These are phyloP conservation scores for Fomitopsis pulvina DNA, from an alignment of 768 basidiomycete species.

Conservation along the genomic window DNA sequence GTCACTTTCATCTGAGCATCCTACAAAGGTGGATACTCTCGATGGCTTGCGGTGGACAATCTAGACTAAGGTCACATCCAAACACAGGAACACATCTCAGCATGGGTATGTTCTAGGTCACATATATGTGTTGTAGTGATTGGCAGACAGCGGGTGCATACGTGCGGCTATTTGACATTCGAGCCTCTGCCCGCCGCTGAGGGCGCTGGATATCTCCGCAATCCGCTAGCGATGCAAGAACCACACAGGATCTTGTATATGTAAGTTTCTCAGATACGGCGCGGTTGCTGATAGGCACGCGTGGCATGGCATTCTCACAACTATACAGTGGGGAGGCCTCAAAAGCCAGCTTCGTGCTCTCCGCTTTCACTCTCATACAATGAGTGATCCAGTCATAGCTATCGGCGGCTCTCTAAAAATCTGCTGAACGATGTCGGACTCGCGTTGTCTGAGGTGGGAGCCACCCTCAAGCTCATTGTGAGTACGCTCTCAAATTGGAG, in stretches of 20 bases:
- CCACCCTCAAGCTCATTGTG: constrained; percentile 9
- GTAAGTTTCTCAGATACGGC: too few species aligned
- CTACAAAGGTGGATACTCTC: constrained; percentile 11
- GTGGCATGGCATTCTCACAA: constrained; percentile 3
- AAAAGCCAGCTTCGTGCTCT: constrained; percentile 11
- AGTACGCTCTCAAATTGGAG: not conserved
- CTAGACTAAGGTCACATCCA: constrained; percentile 1
- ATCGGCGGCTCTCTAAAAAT: constrained; percentile 12
- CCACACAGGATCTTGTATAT: not conserved
- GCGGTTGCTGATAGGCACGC: not conserved
- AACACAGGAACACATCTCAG: not conserved
- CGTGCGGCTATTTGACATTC: not conserved
- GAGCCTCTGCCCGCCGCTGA: not conserved
- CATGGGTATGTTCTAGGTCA: not conserved
- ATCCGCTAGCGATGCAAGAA: not conserved
- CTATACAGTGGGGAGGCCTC: constrained; percentile 7
- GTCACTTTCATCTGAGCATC: constrained; percentile 18
- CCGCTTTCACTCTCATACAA: constrained; percentile 15
- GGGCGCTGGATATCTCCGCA: not conserved
- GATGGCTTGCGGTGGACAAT: constrained; percentile 23
- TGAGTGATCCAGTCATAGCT: constrained; percentile 14
- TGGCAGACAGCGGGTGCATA: not conserved
- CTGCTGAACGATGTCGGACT: constrained; percentile 14
- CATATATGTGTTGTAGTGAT: not conserved
- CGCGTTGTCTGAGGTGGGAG: constrained; percentile 20